Evolutionary conservation across 2,329 filamentous ascomycete genomes (phyloP).

Genomic region (Neopestalotiopsis sp.): DNA sequence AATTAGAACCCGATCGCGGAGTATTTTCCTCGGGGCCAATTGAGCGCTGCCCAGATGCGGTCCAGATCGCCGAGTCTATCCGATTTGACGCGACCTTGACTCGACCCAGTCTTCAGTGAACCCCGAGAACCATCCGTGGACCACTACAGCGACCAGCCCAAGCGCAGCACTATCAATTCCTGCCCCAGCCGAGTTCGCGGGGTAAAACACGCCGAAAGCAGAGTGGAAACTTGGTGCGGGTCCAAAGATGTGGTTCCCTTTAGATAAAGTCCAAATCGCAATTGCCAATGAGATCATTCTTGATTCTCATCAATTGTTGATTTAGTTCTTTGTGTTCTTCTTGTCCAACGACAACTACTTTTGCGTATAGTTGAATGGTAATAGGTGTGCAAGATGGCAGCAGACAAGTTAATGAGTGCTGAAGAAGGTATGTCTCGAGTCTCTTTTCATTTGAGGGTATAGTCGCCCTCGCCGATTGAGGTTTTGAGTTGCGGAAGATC

Average conservation of each 20-base stretch:
- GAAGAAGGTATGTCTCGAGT: conserved; percentile 32
- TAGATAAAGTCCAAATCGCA: conserved; percentile 3
- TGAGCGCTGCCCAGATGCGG: neutral
- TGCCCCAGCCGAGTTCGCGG: conserved; percentile 4
- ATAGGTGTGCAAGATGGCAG: conserved; percentile 30
- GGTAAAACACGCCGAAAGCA: conserved; percentile 15
- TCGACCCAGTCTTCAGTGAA: neutral
- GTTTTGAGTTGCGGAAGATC: neutral
- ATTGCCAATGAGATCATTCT: conserved; percentile 15
- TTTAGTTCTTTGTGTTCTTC: neutral
- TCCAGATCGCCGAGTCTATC: conserved; percentile 7
- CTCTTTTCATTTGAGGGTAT: neutral
- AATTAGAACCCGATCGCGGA: neutral
- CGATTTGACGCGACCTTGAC: neutral
- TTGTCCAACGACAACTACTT: neutral
- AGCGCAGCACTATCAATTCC: neutral
- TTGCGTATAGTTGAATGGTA: neutral
- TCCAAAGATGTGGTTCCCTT: neutral
- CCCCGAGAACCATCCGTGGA: conserved; percentile 1
- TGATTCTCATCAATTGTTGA: conserved; percentile 10
- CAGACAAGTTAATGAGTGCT: conserved; percentile 34
- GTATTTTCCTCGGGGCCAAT: too few relatives aligned
- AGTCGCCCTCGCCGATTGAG: neutral
- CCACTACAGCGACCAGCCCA: neutral
- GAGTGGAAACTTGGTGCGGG: neutral